Evolutionary conservation across 1,139 yeast species (phyloP), one percentile per base, ranked within the genome.

Genomic region (Chernovozyma aurita): DNA sequence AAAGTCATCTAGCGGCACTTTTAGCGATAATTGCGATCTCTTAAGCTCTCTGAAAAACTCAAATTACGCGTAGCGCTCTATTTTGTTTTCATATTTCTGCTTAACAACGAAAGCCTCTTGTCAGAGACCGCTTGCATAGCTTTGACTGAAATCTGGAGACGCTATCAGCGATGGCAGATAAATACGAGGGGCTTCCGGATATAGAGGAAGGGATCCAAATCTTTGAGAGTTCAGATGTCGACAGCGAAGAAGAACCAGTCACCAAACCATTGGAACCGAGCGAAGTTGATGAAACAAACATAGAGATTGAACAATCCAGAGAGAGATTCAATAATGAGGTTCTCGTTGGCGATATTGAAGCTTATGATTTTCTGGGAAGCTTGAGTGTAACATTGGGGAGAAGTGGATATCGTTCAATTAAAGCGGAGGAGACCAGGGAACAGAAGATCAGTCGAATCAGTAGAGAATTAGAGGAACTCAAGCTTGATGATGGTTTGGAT

Each of bases 151-250:
- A n/a, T n/a, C n/a, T n/a, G n/a, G n/a, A n/a, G n/a, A n/a, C n/a
- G n/a, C n/a, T n/a, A n/a, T n/a, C n/a, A n/a, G n/a, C n/a, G 22
- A 31, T 24, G 30, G 18, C 18, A 14, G 38, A 35, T n/a, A 57
- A 55, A 37, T 55, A 52, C 43, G 37, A 40, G 8, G 61, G 47
- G 7, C 45, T 59, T 18, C 62, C 65, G 1, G 64, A 48, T 27
- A 57, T 59, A 16, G 65, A 67, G 29, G 36, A 37, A 12, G 55
- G 46, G 2, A 47, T 61, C 1, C 58, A 48, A 37, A 61, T 74
- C 2, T 74, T 63, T 45, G 80, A 75, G 48, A 70, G 78, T 0
- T 71, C 78, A 0, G 79, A 73, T 43, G 52, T 63, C 1, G 78
- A 73, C 31, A 64, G 65, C 31, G 59, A 52, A 2, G 42, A 44